phyloP scores from a whole-genome alignment of 495 filamentous ascomycete genomes.

The Chaetomium fimeti region DNA sequence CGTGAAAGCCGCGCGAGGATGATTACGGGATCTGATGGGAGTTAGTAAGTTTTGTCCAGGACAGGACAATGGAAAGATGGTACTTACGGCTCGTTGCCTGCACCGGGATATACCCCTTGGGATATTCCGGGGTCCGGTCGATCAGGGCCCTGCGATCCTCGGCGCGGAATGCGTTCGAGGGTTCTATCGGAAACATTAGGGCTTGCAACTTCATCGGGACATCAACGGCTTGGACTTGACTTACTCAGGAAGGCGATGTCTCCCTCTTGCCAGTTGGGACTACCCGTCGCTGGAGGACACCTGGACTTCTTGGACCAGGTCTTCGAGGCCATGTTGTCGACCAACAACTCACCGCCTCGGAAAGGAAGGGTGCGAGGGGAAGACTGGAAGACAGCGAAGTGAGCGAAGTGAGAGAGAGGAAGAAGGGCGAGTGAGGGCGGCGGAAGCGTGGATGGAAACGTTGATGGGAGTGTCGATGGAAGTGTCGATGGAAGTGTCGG shows the following conservation, averaged over 20 bases:
- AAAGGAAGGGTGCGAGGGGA: background rate
- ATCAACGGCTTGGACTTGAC: background rate
- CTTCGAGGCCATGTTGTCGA: background rate
- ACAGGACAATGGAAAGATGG: background rate
- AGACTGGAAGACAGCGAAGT: background rate
- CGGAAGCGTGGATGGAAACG: too few species aligned
- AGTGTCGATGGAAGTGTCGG: background rate
- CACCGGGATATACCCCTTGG: background rate
- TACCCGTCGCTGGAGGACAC: too few species aligned
- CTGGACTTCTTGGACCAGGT: background rate
- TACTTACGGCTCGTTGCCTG: background rate
- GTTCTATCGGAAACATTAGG: background rate
- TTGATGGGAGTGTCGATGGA: background rate
- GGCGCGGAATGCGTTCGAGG: background rate
- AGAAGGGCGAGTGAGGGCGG: too few species aligned
- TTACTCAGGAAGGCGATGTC: slow-evolving; percentile 14
- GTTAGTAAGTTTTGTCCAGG: background rate
- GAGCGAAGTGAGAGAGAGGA: too few species aligned
- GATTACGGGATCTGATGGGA: slow-evolving; percentile 34
- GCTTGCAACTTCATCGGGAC: background rate
- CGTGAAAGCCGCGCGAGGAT: slow-evolving; percentile 27
- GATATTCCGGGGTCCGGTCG: background rate
- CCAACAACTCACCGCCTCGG: background rate
- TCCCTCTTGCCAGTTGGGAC: background rate
- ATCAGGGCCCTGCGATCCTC: background rate